Conservation (phyloP, 345 rosid genomes). For the Pugionium cornutum region DNA sequence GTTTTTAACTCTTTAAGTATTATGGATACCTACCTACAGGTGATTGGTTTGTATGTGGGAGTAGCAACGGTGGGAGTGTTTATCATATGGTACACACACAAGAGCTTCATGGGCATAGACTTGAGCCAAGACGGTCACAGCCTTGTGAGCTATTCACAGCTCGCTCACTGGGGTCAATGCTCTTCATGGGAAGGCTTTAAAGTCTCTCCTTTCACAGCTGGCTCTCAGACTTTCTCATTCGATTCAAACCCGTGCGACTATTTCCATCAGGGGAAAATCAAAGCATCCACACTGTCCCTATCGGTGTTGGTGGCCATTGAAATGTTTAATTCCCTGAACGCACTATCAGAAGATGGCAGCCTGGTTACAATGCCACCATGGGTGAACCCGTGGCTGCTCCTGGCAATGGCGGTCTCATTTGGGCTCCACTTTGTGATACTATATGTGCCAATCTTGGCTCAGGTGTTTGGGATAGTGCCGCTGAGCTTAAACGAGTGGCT, state of each 20-base stretch:
- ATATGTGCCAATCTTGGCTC: constrained; percentile 74
- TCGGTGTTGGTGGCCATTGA: constrained; percentile 91
- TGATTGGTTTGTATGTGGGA: constrained; percentile 89
- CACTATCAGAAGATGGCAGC: constrained; percentile 88
- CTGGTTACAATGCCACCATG: constrained; percentile 92
- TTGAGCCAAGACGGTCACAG: constrained; percentile 91
- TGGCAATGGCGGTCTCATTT: constrained; percentile 90
- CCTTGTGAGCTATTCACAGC: constrained; percentile 80
- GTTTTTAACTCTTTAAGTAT: background rate
- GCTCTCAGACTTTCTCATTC: constrained; percentile 53
- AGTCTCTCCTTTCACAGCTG: constrained; percentile 76
- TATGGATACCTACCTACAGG: constrained; percentile 44
- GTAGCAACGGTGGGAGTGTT: constrained; percentile 90
- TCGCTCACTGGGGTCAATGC: constrained; percentile 82
- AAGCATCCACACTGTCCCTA: constrained; percentile 87
- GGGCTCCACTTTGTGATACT: constrained; percentile 86
- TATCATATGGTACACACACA: constrained; percentile 88
- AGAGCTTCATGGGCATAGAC: constrained; percentile 74
- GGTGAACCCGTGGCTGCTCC: constrained; percentile 64
- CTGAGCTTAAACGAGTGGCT: constrained; percentile 87
- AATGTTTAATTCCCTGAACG: constrained; percentile 96
- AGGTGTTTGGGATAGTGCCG: constrained; percentile 74
- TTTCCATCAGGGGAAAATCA: constrained; percentile 78
- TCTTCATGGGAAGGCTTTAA: constrained; percentile 70
- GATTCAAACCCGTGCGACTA: constrained; percentile 79